phyloP scores from a whole-genome alignment of 2,329 filamentous ascomycete genomes.

The Sphaerulina vaccinii region DNA sequence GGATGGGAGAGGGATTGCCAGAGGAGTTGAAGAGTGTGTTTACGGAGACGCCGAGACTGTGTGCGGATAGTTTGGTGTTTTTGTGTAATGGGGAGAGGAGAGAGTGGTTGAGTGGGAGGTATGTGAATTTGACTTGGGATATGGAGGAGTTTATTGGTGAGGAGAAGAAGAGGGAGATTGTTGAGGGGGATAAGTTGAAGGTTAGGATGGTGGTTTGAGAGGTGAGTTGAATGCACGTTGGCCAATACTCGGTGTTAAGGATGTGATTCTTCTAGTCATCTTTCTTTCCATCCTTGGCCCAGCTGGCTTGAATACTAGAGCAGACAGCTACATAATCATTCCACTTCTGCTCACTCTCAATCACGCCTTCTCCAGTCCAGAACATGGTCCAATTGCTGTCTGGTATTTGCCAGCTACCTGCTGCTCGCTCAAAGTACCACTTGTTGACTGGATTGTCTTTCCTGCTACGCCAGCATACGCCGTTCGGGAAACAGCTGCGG shows the following conservation, averaged over 20 bases:
- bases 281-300: conserved; percentile 44
- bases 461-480: conserved; percentile 89
- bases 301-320: conserved; percentile 49
- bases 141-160: conserved; percentile 34
- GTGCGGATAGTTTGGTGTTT: conserved; percentile 36
- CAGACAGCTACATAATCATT: conserved; percentile 52
- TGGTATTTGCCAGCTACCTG: conserved; percentile 77
- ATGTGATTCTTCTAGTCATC: conserved; percentile 25
- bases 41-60: conserved; percentile 35
- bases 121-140: conserved; percentile 42
- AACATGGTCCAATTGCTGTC: conserved; percentile 97
- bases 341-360: conserved; percentile 47
- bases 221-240: too few relatives aligned
- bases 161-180: too few relatives aligned
- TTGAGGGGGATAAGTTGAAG: too few relatives aligned
- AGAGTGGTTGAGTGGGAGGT: conserved; percentile 43
- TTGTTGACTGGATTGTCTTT: conserved; percentile 95
- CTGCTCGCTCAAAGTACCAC: conserved; percentile 94
- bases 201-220: too few relatives aligned
- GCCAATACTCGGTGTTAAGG: too few relatives aligned
- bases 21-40: conserved; percentile 24
- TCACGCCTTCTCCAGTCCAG: conserved; percentile 73
- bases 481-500: conserved; percentile 77
- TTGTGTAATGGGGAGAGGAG: conserved; percentile 34
- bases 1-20: too few relatives aligned